Base-by-base conservation (phyloP, 2,329 filamentous ascomycete genomes). In the Scedosporium minutisporum region DNA sequence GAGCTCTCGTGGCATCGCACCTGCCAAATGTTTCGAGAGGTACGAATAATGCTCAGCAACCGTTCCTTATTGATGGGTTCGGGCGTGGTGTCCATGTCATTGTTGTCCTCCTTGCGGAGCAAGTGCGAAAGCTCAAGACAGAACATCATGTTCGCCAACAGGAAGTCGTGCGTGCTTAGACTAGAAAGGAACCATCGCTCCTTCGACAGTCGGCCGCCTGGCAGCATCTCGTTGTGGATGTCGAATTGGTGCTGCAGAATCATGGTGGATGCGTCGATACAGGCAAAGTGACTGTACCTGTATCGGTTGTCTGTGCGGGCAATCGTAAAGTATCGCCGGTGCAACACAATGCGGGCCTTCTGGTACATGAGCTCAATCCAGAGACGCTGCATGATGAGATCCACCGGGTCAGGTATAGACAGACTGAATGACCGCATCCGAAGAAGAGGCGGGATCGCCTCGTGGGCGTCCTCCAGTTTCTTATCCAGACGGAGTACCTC, bases 261-360 rank as follows among this genome's bases (percentile, higher is more conserved):
- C 42, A 74, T 72, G 23, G 75, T 69, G 1, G 79, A 76, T 4
- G 79, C 76, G 61, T 79, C 76, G 3, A 81, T 67, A 65, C 78
- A 80, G 0, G 72, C 70, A 53, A 69, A 68, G 5, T 77, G 71
- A 0, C 78, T 80, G 63, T 75, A 73, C 25, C 68, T 66, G 62
- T 74, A 79, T 6, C 69, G 70, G 1, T 65, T 14, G 61, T 78
- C 71, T 1, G 68, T 71, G 21, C 73, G 71, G 0, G 72, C 75
- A 0, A 66, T 41, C 4, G 67, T 67, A 21, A 74, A 65, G 58
- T 70, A 73, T 18, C 66, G 65, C 0, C 81, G 74, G 68, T 83
- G 80, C 16, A 83, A 72, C 25, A 83, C 74, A 65, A 80, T 82
- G 6, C 80, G 70, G 16, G 74, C 76, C 65, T 80, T 81, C 61